Evolutionary conservation across 257 asterid species (phyloP), one percentile per base, ranked within the genome.

Genomic region (Capsicum baccatum): DNA sequence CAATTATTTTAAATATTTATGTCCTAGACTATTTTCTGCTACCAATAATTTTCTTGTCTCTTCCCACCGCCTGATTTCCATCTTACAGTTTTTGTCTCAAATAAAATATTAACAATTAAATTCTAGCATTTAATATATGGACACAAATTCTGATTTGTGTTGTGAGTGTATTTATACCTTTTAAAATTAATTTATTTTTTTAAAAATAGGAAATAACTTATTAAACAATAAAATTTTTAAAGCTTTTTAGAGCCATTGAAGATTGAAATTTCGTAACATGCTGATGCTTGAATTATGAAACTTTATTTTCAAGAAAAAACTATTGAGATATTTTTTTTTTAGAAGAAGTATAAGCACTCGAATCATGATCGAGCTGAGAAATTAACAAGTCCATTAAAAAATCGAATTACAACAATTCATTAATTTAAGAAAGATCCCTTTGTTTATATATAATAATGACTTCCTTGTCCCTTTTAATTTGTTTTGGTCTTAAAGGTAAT

Each of bases 1-100:
- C 1, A 19, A 62, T 9, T 0, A 15, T 62, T n/a, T 60, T 37
- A 44, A 44, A 21, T 74, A 74, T 50, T 13, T 19, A 50, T 50
- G n/a, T 50, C 62, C 50, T 52, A 47, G 14, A 52, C 62, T 52
- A 56, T 50, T 26, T 54, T 83, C 82, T 83, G 50, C 58, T n/a
- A 58, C 64, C 74, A 71, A 86, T 47, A 48, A 71, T 6, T 74
- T 37, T 74, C 59, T 69, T 33, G 60, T 19, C 59, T 67, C 80
- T 35, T 42, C 54, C 42, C 14, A 76, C 37, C 79, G 14, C 48
- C 9, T 42, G 9, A 48, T 60, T 83, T 86, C 79, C 74, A 82
- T 58, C 58, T 12, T 14, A 35, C 79, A 71, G 60, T 76, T 26
- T 57, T 26, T 52, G 81, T 52, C 48, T 47, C 21, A 8, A 76